A percentile compares a stretch with the other conserved stretches of the same genome.
Evolutionary conservation across 257 asterid species (phyloP).

Genomic region (Solanum phureja): DNA sequence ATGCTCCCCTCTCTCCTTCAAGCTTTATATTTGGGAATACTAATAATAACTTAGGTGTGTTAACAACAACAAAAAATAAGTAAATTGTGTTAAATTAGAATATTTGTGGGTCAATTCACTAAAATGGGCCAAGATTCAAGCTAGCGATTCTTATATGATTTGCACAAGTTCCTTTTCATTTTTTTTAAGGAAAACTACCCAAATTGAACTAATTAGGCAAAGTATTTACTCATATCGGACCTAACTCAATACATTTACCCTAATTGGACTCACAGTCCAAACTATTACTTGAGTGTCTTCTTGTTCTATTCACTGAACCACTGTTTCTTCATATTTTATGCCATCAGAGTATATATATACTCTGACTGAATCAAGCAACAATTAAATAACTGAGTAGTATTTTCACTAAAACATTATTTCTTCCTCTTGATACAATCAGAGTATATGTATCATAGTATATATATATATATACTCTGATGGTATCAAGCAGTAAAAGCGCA

Average conservation of each 20-base stretch:
- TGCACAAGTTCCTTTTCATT: neutral
- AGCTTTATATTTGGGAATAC: neutral
- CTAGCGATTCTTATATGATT: neutral
- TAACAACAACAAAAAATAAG: neutral
- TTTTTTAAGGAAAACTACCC: neutral
- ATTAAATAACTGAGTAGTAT: too few relatives aligned
- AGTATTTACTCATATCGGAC: neutral
- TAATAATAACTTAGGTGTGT: neutral
- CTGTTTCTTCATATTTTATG: too few relatives aligned
- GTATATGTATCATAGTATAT: too few relatives aligned
- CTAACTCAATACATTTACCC: neutral
- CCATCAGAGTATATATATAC: too few relatives aligned
- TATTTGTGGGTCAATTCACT: neutral
- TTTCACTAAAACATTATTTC: too few relatives aligned
- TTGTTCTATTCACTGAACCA: neutral
- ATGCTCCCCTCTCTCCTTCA: neutral
- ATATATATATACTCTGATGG: neutral
- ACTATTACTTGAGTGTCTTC: neutral
- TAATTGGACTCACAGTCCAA: neutral
- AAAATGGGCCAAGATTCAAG: neutral
- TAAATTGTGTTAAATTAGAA: neutral
- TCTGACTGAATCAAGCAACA: too few relatives aligned
- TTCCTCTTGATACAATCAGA: too few relatives aligned
- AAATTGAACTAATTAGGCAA: neutral
- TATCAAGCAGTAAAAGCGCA: neutral